Conservation (phyloP, 352 stramenopile genomes). For the Phytopythium boreale region DNA sequence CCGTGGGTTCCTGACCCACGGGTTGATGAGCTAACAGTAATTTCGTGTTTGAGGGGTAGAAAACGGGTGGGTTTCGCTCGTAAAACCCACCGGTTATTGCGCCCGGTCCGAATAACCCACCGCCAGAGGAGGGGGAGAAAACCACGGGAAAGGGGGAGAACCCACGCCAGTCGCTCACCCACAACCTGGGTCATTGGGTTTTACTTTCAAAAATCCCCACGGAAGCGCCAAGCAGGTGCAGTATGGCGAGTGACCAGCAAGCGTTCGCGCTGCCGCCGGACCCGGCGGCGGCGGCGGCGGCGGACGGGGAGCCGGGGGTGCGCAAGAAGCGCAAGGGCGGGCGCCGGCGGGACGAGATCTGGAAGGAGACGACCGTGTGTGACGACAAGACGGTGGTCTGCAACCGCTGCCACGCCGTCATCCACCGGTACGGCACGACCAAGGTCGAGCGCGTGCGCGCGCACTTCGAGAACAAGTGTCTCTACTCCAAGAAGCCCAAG, state of each 20-base stretch:
- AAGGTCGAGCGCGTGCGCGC: slow-evolving; percentile 72
- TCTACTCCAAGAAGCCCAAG: slow-evolving; percentile 23
- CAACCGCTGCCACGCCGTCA: slow-evolving; percentile 61
- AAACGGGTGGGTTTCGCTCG: too few species aligned
- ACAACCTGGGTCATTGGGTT: slow-evolving; percentile 3
- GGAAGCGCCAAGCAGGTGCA: neutral
- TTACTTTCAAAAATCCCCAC: neutral
- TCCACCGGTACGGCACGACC: slow-evolving; percentile 62
- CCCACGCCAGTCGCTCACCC: too few species aligned
- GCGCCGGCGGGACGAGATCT: slow-evolving; percentile 50
- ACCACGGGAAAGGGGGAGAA: too few species aligned
- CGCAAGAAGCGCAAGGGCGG: slow-evolving; percentile 51
- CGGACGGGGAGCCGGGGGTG: neutral
- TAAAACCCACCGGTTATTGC: too few species aligned
- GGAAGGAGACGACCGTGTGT: slow-evolving; percentile 52
- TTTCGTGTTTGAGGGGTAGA: too few species aligned
- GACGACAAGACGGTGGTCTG: slow-evolving; percentile 62
- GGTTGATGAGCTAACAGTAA: too few species aligned
- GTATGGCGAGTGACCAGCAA: neutral
- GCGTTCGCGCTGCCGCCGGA: neutral
- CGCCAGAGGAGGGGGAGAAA: too few species aligned
- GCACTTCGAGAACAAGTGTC: slow-evolving; percentile 66
- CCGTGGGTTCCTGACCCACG: too few species aligned
- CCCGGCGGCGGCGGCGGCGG: neutral
- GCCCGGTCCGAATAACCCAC: too few species aligned